Evolutionary conservation across 2,329 filamentous ascomycete species (phyloP), one percentile per base, ranked within the genome.

Genomic region (Aspergillus aculeatus): DNA sequence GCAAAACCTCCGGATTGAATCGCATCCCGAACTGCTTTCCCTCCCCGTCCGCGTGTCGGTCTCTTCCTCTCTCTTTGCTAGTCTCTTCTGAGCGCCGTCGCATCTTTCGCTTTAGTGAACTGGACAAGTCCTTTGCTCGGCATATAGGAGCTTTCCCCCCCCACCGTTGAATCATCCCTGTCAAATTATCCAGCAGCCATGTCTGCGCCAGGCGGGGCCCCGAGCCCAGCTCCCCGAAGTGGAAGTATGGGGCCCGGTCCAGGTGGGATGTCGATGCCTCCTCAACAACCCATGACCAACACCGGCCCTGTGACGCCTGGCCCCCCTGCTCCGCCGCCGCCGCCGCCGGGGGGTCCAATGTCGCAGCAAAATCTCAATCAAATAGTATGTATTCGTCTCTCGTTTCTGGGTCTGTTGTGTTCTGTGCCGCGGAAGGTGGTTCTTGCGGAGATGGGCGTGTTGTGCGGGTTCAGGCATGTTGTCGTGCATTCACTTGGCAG

Each of bases 341-440:
- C 70, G 32, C 70, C 72, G 5, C 69, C 73, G 10, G 73, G 72
- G 56, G 73, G 73, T 47, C 73, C 73, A 14, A 88, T 92, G 78
- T 92, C 89, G 2, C 92, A 94, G 64, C 91, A 96, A 70, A 96
- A 97, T 72, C 77, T 97, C 1, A 98, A 98, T 70, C 92, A 96
- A 68, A 98, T 98, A 77, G 94, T 97, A 84, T 84, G 93, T 82
- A 41, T 54, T 47, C 51, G 41, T 6, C 50, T 54, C 47, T 24
- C 21, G 11, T 24, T 23, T 11, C n/a, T 38, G 19, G 19, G 26
- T 5, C 44, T 23, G 26, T 26, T 29, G 32, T 55, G 56, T 14
- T 54, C 7, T 16, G 12, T 54, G 41, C 9, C 19, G 21, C 56
- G 35, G 35, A 24, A 38, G 38, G 24, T 50, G 24, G 12, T 50